Percentiles rank a stretch among this genome's conserved stretches.
Evolutionary conservation across 176 grass and related monocot species (phyloP).

Genomic region (Musa acuminata): DNA sequence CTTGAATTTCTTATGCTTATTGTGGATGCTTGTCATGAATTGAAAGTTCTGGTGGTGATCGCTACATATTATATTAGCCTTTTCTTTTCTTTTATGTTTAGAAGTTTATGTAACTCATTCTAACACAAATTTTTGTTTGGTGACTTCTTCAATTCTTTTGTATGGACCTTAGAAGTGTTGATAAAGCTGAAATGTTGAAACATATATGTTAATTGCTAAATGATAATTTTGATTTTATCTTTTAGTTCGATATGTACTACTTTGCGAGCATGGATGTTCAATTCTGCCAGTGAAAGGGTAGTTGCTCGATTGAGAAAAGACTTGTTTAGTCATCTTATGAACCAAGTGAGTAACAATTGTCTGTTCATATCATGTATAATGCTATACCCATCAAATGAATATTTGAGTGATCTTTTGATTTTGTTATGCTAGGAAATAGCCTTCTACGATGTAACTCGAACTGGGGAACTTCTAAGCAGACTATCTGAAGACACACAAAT

Average conservation of each 20-base stretch:
- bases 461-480: slow-evolving; percentile 93
- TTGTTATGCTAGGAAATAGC: slow-evolving; percentile 62
- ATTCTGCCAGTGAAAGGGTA: slow-evolving; percentile 86
- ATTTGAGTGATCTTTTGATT: not conserved
- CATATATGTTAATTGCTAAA: slow-evolving; percentile 2
- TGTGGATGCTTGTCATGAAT: slow-evolving; percentile 1
- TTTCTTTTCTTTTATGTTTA: not conserved
- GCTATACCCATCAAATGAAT: not conserved
- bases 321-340: slow-evolving; percentile 90
- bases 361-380: slow-evolving; percentile 5
- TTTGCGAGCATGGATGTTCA: slow-evolving; percentile 88
- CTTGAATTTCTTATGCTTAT: slow-evolving; percentile 18
- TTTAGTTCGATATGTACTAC: slow-evolving; percentile 86
- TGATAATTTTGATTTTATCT: slow-evolving; percentile 17
- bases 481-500: slow-evolving; percentile 99
- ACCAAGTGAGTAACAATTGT: slow-evolving; percentile 37
- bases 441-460: slow-evolving; percentile 94
- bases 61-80: not conserved
- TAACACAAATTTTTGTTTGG: not conserved
- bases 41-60: not conserved
- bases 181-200: not conserved
- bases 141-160: not conserved
- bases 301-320: slow-evolving; percentile 94
- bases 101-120: not conserved
- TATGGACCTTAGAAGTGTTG: no score